Evolutionary conservation across 441 rosid genomes (phyloP).

Genomic region (Gossypium schwendimanii): DNA sequence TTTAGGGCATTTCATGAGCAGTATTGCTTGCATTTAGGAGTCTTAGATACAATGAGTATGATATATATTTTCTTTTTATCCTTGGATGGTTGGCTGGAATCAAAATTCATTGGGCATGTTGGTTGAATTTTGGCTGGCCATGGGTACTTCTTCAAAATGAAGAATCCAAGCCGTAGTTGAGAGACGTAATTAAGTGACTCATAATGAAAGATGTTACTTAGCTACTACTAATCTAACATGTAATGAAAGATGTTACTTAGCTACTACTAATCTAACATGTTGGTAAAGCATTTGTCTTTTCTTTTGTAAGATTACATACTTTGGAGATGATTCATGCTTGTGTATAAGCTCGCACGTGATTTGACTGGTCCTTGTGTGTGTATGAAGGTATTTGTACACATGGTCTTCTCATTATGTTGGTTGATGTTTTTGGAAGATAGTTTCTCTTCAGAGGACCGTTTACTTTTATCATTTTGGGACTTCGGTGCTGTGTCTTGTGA

Average conservation of each 20-base stretch:
- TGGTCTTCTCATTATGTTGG: background rate
- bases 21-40: background rate
- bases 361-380: background rate
- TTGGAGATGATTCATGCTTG: background rate
- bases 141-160: background rate
- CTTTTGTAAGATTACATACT: background rate
- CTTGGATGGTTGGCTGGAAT: background rate
- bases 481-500: background rate
- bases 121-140: background rate
- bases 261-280: background rate
- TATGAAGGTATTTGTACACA: background rate
- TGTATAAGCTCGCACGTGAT: background rate
- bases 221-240: background rate
- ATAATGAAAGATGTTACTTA: background rate
- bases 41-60: background rate
- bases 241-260: background rate
- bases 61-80: background rate
- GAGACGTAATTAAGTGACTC: background rate
- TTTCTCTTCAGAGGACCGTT: background rate
- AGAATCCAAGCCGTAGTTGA: background rate
- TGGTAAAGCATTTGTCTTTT: background rate
- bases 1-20: background rate
- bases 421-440: background rate
- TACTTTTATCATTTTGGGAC: background rate
- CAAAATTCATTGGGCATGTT: background rate